Conservation (phyloP, 1,284 basidiomycete genomes). For the Rhodotorula sp. region DNA sequence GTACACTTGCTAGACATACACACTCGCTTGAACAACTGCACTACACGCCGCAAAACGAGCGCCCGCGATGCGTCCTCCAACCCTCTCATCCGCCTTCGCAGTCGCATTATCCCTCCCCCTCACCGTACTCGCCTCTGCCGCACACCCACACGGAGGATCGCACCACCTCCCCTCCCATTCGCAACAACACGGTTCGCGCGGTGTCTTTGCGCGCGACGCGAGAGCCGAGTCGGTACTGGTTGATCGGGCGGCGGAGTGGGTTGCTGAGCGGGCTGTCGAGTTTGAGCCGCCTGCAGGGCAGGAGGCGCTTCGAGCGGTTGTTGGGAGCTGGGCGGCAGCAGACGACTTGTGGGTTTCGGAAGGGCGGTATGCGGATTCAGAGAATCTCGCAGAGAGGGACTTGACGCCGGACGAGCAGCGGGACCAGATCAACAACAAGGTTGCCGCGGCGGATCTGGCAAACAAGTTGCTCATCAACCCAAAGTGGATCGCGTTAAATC, state of each 20-base stretch:
- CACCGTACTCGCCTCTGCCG: not conserved
- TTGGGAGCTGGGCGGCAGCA: not conserved
- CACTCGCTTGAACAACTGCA: too few species aligned
- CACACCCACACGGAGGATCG: not conserved
- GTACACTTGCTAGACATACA: too few species aligned
- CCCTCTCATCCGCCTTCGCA: not conserved
- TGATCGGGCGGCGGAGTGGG: slow-evolving; percentile 1
- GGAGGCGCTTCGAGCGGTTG: not conserved
- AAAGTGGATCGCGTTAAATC: slow-evolving; percentile 14
- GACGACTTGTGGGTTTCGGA: not conserved
- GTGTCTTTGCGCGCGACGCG: not conserved
- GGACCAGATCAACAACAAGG: not conserved
- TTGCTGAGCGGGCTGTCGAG: not conserved
- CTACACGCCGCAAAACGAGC: not conserved
- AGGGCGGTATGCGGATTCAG: too few species aligned
- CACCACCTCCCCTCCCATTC: not conserved
- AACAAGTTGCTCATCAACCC: slow-evolving; percentile 12
- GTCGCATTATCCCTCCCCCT: not conserved
- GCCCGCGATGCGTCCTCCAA: not conserved
- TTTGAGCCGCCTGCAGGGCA: not conserved
- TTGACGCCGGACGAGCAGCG: too few species aligned
- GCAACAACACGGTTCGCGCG: not conserved
- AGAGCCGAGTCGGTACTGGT: not conserved
- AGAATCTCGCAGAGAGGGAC: too few species aligned
- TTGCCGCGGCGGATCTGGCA: not conserved